A percentile compares a stretch with the other conserved stretches of the same genome.
phyloP scores from a whole-genome alignment of 2,329 filamentous ascomycete genomes.

The Niveomyces coronatus region DNA sequence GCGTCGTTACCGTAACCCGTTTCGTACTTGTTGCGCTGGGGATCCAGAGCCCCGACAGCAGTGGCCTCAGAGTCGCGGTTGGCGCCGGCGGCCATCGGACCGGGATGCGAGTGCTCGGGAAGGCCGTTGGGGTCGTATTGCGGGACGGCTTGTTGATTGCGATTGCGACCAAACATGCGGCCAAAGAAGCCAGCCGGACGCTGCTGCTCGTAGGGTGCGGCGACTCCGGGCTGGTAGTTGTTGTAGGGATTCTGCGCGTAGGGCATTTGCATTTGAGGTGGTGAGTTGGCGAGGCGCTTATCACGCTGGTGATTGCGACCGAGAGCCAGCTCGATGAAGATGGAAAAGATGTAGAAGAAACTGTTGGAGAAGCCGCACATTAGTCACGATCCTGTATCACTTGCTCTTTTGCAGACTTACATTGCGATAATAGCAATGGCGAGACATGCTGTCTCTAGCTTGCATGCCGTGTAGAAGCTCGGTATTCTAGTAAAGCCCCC shows the following conservation, averaged over 20 bases:
- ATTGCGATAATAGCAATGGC: conserved; percentile 69
- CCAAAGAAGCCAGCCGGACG: conserved; percentile 22
- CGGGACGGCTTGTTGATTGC: conserved; percentile 6
- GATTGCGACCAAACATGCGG: conserved; percentile 21
- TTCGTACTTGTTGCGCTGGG: conserved; percentile 18
- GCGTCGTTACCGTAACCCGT: conserved; percentile 9
- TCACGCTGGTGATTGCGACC: conserved; percentile 63
- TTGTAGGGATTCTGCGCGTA: conserved; percentile 15
- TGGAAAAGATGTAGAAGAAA: conserved; percentile 65
- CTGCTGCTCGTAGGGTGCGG: conserved; percentile 24
- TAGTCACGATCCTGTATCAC: no score
- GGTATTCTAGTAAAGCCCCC: conserved; percentile 39
- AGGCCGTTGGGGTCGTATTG: conserved; percentile 22
- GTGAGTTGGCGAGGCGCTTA: conserved; percentile 52
- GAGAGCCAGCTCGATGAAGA: conserved; percentile 57
- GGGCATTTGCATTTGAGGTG: conserved; percentile 7
- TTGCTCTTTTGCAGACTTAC: no score
- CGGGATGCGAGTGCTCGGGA: conserved; percentile 30
- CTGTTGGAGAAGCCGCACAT: no score
- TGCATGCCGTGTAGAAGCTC: conserved; percentile 49
- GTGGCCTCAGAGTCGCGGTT: conserved; percentile 32
- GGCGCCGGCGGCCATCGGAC: conserved; percentile 23
- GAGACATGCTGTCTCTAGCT: conserved; percentile 65
- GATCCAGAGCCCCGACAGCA: conserved; percentile 20
- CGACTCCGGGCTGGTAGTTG: conserved; percentile 35